These are phyloP conservation scores for Sarocladium kiliense DNA, from an alignment of 2,329 filamentous ascomycete species.

Conservation along the genomic window DNA sequence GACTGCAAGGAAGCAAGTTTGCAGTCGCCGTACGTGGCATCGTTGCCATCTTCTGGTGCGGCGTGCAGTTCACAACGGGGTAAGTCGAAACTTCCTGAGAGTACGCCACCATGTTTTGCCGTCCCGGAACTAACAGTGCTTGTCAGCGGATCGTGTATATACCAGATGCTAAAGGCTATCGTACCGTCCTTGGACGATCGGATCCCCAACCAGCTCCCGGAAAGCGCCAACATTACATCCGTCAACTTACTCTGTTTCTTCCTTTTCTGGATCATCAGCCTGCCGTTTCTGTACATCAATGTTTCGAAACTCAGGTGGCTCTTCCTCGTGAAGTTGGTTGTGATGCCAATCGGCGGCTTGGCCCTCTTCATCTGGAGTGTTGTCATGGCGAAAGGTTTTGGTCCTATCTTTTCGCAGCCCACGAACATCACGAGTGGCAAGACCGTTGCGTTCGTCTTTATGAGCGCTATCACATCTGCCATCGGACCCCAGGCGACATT, in stretches of 20 bases:
- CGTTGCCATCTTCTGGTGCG: constrained; percentile 32
- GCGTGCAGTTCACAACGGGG: constrained; percentile 20
- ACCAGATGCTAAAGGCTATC: constrained; percentile 16
- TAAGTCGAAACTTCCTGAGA: not conserved
- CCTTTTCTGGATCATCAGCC: constrained; percentile 15
- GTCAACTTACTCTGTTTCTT: constrained; percentile 19
- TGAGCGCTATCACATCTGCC: constrained; percentile 18
- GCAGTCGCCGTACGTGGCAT: constrained; percentile 28
- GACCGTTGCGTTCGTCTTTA: constrained; percentile 15
- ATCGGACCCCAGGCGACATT: constrained; percentile 16
- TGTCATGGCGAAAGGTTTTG: constrained; percentile 14
- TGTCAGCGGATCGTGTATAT: constrained; percentile 24
- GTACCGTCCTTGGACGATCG: constrained; percentile 28
- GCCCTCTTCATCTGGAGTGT: constrained; percentile 19
- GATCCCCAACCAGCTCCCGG: constrained; percentile 35
- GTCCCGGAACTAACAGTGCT: constrained; percentile 8
- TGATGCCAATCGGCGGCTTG: constrained; percentile 16
- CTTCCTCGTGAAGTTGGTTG: constrained; percentile 18
- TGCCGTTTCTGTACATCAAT: constrained; percentile 16
- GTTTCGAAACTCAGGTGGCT: constrained; percentile 21
- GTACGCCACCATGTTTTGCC: not conserved
- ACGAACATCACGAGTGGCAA: constrained; percentile 14
- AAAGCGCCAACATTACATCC: constrained; percentile 26
- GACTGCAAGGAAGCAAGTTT: constrained; percentile 21
- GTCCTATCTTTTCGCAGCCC: constrained; percentile 17